A percentile compares a stretch with the other conserved stretches of the same genome.
phyloP scores from a whole-genome alignment of 352 stramenopile species.

The Blastocystis sp. region DNA sequence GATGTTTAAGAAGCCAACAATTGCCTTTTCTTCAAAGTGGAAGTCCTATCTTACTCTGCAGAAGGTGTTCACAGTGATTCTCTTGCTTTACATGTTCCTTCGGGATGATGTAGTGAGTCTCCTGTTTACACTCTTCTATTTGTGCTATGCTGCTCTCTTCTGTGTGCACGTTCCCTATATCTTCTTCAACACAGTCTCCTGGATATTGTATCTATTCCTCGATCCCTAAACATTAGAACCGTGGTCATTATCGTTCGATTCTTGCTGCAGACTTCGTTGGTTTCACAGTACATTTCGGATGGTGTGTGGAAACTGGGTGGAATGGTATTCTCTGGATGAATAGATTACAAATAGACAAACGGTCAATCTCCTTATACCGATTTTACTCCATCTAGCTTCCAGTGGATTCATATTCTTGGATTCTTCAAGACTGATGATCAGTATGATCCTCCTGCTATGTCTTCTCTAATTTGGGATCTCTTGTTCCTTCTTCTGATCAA shows the following conservation, averaged over 20 bases:
- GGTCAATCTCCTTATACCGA: neutral
- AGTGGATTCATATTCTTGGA: constrained; percentile 40
- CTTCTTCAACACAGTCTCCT: constrained; percentile 17
- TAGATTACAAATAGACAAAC: neutral
- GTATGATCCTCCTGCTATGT: neutral
- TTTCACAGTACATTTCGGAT: neutral
- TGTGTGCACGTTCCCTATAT: constrained; percentile 5
- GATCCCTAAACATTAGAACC: neutral
- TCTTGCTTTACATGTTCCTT: neutral
- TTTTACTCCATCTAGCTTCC: constrained; percentile 4
- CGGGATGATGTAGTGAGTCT: constrained; percentile 10
- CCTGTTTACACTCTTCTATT: constrained; percentile 39
- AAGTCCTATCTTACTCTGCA: neutral
- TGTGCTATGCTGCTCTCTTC: constrained; percentile 47
- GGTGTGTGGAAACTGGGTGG: constrained; percentile 18
- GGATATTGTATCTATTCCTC: neutral
- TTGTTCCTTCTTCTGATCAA: constrained; percentile 29
- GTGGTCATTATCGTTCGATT: constrained; percentile 9
- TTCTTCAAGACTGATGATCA: constrained; percentile 50
- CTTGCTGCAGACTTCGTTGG: neutral
- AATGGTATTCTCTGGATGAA: neutral
- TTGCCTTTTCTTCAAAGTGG: constrained; percentile 26
- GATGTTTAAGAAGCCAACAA: neutral
- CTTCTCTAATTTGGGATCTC: constrained; percentile 36
- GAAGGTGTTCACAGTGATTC: constrained; percentile 6